phyloP scores from a whole-genome alignment of 1,284 basidiomycete genomes.

The Testicularia cyperi region DNA sequence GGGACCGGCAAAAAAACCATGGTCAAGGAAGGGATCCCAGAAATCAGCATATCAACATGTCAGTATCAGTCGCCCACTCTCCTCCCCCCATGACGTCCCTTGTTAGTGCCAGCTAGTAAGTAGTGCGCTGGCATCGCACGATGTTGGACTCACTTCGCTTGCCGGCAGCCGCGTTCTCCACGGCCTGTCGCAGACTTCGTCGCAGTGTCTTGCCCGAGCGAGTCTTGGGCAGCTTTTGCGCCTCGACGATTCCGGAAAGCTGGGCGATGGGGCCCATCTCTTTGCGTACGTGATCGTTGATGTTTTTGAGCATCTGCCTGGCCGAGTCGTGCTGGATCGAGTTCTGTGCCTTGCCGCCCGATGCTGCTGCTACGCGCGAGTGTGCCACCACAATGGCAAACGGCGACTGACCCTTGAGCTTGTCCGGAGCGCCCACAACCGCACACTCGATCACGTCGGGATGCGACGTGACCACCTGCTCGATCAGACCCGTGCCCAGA shows the following conservation, averaged over 20 bases:
- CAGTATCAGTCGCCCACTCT: no score
- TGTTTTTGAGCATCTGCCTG: conserved; percentile 38
- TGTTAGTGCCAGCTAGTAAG: no score
- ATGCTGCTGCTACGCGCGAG: conserved; percentile 9
- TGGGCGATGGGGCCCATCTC: conserved; percentile 55
- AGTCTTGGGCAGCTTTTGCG: conserved; percentile 54
- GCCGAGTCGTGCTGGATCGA: conserved; percentile 16
- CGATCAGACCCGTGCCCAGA: conserved; percentile 51
- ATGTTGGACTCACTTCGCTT: conserved; percentile 31
- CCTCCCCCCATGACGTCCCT: no score
- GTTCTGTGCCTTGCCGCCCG: conserved; percentile 14
- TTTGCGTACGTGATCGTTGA: conserved; percentile 48
- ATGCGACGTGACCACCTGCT: conserved; percentile 45
- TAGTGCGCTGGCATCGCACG: no score
- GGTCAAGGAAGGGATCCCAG: no score
- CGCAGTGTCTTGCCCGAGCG: conserved; percentile 51
- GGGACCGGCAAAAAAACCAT: no score
- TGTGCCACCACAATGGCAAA: conserved; percentile 51
- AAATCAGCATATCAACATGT: no score
- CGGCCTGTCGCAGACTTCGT: conserved; percentile 36
- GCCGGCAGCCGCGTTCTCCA: conserved; percentile 46
- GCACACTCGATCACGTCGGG: conserved; percentile 51
- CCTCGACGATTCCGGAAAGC: conserved; percentile 37
- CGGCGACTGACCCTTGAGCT: conserved; percentile 55
- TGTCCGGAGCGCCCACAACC: conserved; percentile 54